Evolutionary conservation across 2,329 filamentous ascomycete genomes (phyloP), one percentile per base, ranked within the genome.

Genomic region (Cercospora sp.): DNA sequence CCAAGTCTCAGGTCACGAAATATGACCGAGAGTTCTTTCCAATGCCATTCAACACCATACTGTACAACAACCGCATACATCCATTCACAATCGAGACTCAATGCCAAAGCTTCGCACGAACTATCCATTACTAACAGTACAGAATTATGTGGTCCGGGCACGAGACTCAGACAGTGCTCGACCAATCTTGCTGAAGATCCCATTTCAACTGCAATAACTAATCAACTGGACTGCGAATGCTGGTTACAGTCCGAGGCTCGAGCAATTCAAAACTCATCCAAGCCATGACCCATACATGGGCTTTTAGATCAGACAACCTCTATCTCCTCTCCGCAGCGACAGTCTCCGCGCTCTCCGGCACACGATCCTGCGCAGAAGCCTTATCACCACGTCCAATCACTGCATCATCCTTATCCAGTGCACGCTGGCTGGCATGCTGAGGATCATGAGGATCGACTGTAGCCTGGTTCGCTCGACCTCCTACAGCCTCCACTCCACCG

Each of bases 401-500:
- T 4, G 76, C 77, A 36, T 78, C 76, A 63, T 80, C 77, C 59
- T 78, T 76, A 48, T 76, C 76, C 69, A 80, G 64, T 20, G 78
- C 81, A 63, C 81, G 76, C 75, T 81, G 80, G 42, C 69, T 67
- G 2, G 77, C 77, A 67, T 77, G 75, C n/a, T 58, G 71, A 1
- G 80, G 80, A 28, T 79, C 75, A 28, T 74, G 74, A 42, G 76
- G 68, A 68, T 81, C 64, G 40, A 74, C 72, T 3, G 64, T 69
- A 28, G 67, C 57, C 72, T 74, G 72, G 51, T 53, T 69, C 42
- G 63, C 69, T 18, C 64, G 62, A 18, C 65, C 78, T 1, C 83
- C 82, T 3, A 83, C 77, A 1, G 83, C 83, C 61, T 83, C 81
- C 5, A 83, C 72, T 1, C 76, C 71, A 23, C 58, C 18, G 1